Evolutionary conservation across 768 basidiomycete species (phyloP).

Genomic region (Leccinum olivaceopallidum): DNA sequence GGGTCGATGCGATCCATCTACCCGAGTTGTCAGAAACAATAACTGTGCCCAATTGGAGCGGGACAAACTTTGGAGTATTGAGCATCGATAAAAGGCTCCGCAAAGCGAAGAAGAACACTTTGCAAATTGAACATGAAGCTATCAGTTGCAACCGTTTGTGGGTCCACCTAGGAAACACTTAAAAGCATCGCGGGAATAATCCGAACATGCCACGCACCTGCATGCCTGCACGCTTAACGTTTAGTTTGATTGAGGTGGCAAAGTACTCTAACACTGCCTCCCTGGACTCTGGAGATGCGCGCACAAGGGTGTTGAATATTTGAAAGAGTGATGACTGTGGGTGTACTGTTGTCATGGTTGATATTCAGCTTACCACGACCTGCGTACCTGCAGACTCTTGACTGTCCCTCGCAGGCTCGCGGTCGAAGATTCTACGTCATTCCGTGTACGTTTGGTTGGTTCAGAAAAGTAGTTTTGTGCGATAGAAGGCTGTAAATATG

Average conservation of each 20-base stretch:
- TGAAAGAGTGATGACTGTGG: constrained; percentile 70
- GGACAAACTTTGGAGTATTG: constrained; percentile 75
- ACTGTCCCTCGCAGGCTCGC: constrained; percentile 85
- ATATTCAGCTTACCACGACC: background rate
- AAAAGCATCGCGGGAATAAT: background rate
- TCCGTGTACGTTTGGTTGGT: constrained; percentile 68
- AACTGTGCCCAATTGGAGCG: background rate
- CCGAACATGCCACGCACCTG: constrained; percentile 48
- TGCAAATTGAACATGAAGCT: constrained; percentile 93
- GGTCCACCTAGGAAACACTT: constrained; percentile 62
- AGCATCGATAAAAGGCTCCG: constrained; percentile 95
- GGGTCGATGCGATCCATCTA: constrained; percentile 93
- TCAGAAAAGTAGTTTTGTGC: constrained; percentile 83
- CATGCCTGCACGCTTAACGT: constrained; percentile 88
- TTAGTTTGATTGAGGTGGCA: constrained; percentile 68
- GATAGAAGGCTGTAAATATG: constrained; percentile 61
- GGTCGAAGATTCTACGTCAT: constrained; percentile 80
- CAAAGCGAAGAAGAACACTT: constrained; percentile 77
- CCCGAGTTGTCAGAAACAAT: constrained; percentile 6
- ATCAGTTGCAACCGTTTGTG: constrained; percentile 83
- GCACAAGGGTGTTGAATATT: constrained; percentile 85
- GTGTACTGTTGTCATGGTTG: background rate
- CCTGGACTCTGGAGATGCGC: constrained; percentile 73
- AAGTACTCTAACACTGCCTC: constrained; percentile 87
- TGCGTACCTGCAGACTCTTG: constrained; percentile 74